phyloP scores from a whole-genome alignment of 139 green algal genomes.

The Chlamydomonas applanata region DNA sequence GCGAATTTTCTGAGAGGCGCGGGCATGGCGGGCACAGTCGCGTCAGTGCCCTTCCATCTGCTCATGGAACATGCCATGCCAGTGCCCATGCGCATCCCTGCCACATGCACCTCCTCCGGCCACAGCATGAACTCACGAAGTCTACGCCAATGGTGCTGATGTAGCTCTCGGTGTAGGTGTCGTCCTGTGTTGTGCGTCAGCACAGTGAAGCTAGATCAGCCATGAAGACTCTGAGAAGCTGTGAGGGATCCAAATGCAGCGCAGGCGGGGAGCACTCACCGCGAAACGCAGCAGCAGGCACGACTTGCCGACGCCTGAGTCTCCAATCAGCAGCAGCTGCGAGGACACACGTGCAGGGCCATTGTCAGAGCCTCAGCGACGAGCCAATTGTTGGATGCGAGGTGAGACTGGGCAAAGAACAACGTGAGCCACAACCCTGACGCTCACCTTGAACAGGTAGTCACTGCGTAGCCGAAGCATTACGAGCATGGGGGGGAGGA shows the following conservation, averaged over 20 bases:
- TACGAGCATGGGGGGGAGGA: constrained; percentile 3
- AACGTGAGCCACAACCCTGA: neutral
- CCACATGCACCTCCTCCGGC: neutral
- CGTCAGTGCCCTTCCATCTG: neutral
- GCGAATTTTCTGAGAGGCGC: constrained; percentile 92
- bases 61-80: neutral
- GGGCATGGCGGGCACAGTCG: neutral
- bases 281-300: constrained; percentile 96
- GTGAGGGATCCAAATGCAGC: too few relatives aligned
- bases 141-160: constrained; percentile 99
- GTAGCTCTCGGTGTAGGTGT: constrained; percentile 99
- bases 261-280: constrained; percentile 43
- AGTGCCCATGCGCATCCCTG: neutral
- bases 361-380: neutral
- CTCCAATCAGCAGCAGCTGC: constrained; percentile 94
- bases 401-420: neutral
- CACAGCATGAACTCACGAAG: constrained; percentile 81
- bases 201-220: neutral
- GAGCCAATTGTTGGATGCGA: neutral
- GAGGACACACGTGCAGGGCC: neutral
- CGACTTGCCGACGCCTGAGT: constrained; percentile 95
- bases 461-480: constrained; percentile 51
- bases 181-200: constrained; percentile 71
- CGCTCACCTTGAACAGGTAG: constrained; percentile 90
- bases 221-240: neutral